Base-by-base conservation (phyloP, 23 red algal species). In the Gracilaria caudata region DNA sequence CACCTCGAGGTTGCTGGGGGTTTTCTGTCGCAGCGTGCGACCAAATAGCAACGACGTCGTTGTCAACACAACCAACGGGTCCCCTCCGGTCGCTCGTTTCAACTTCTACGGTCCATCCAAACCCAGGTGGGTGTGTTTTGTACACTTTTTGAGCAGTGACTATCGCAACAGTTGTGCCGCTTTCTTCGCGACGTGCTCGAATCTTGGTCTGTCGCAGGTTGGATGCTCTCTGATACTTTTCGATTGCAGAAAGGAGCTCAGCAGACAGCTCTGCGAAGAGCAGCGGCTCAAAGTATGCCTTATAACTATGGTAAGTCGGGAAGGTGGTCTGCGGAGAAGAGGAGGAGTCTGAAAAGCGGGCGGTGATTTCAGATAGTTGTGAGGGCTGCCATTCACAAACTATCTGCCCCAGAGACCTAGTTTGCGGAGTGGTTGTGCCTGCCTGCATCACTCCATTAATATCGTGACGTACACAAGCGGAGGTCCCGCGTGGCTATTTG, bases 211-310 rank as follows among this genome's bases (percentile, higher is more conserved):
- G 68, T 58, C 85, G 70, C 6, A 49, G 25, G 33, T 53, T 84
- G 66, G 78, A 33, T 68, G 71, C 36, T 35, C 80, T 65, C 13
- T 85, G 81, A 73, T 59, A 94, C 82, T 94, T 94, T 78, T 94
- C 92, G 56, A 63, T 57, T 13, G 84, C 92, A 7, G 78, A 82
- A 32, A 70, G 73, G 12, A 94, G 56, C 77, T 94, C 92, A 14
- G 92, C 92, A 57, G 79, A 51, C 28, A 94, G 38, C 77, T 94
- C 92, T 29, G 81, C 92, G 33, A 94, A 77, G 39, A 94, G 79
- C n/a, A 94, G 84, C 65, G 92, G 92, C 61, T 87, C 92, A 86
- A 94, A 94, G 60, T 94, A 84, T 34, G 58, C 65, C 65, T 68
- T 80, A 80, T 94, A 94, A 57, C 71, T 80, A 53, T 88, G 73